phyloP scores from a whole-genome alignment of 208 protist genomes.

The Herpetomonas samuelpessoai region DNA sequence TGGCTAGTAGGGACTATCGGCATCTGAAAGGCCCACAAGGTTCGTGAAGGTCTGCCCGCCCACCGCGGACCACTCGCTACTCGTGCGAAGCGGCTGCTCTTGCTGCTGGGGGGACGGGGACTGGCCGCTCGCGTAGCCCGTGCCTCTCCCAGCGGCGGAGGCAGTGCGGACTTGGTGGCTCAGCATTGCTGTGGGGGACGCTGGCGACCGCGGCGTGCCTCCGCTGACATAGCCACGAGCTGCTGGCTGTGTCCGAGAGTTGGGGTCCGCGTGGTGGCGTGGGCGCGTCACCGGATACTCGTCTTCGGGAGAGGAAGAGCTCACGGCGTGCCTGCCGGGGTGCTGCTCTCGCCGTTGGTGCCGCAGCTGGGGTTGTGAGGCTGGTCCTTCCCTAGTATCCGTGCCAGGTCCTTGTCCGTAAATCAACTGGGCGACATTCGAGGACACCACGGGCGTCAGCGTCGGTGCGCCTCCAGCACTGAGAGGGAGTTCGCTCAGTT shows the following conservation, averaged over 20 bases:
- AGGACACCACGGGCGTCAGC: neutral
- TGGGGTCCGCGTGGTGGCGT: neutral
- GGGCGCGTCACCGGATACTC: slow-evolving; percentile 15
- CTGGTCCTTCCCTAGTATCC: no score
- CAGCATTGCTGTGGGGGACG: no score
- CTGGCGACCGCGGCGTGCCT: neutral
- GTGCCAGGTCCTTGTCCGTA: neutral
- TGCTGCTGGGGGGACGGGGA: neutral
- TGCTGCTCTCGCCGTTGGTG: slow-evolving; percentile 4
- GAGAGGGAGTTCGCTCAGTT: neutral
- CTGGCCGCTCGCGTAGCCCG: neutral
- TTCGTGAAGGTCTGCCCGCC: slow-evolving; percentile 54
- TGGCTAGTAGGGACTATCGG: slow-evolving; percentile 38
- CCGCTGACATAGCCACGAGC: no score
- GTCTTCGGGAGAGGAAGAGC: slow-evolving; percentile 9
- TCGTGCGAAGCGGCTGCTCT: neutral
- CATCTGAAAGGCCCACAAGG: slow-evolving; percentile 65
- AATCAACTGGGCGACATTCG: neutral
- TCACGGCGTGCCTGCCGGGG: slow-evolving; percentile 14
- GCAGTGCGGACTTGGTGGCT: no score
- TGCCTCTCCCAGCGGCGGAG: no score
- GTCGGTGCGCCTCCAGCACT: neutral
- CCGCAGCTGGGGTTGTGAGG: neutral
- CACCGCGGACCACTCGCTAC: slow-evolving; percentile 4
- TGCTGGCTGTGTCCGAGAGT: neutral